Conservation (phyloP, 768 basidiomycete genomes). For the Phanerochaete sordida region DNA sequence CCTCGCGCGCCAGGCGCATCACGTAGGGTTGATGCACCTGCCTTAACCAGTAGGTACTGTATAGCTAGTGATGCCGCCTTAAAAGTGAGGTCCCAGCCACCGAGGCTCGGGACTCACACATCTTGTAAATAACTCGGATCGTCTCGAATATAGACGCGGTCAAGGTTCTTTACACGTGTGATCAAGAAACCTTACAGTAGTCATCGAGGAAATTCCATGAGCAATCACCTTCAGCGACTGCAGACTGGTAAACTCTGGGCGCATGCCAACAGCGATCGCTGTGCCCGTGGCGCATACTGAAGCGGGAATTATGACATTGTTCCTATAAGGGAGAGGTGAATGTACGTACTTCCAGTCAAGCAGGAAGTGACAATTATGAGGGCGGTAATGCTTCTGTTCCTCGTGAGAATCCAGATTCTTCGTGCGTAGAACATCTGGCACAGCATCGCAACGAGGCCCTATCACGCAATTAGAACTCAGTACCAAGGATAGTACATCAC, state of each 20-base stretch:
- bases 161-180: too few species aligned
- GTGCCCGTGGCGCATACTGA: constrained; percentile 9
- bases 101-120: too few species aligned
- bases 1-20: too few species aligned
- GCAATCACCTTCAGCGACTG: constrained; percentile 1
- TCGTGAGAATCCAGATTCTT: constrained; percentile 9
- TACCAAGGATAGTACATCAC: too few species aligned
- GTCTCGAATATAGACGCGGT: too few species aligned
- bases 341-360: neutral
- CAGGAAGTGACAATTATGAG: neutral
- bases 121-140: too few species aligned
- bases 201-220: too few species aligned
- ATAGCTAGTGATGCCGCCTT: too few species aligned
- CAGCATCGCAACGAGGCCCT: constrained; percentile 13
- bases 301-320: neutral
- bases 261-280: constrained; percentile 4
- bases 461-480: neutral
- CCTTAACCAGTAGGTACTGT: too few species aligned
- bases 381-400: constrained; percentile 4
- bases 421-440: constrained; percentile 15
- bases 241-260: neutral
- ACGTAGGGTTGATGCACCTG: too few species aligned
- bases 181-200: too few species aligned
- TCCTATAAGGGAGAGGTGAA: neutral
- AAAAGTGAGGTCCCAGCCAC: too few species aligned